These are phyloP conservation scores for Nicotiana rustica DNA, from an alignment of 305 asterid genomes.

Conservation along the genomic window DNA sequence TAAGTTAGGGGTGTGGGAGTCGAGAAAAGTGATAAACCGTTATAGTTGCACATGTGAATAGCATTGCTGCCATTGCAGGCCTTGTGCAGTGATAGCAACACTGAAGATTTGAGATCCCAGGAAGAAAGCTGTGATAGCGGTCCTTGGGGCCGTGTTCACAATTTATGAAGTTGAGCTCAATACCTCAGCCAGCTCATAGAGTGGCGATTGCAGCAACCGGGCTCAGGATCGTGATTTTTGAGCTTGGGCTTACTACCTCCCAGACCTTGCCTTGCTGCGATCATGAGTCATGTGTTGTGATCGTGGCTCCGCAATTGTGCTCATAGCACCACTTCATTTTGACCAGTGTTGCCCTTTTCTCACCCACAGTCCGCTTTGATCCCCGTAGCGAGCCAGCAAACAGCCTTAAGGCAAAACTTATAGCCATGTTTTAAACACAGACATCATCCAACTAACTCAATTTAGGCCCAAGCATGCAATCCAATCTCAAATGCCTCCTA, in stretches of 20 bases:
- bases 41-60: neutral
- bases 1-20: neutral
- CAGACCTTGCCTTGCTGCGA: neutral
- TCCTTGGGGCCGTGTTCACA: neutral
- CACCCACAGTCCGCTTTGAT: constrained; percentile 3
- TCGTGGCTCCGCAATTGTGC: neutral
- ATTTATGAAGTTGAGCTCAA: neutral
- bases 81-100: neutral
- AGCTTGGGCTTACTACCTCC: neutral
- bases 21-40: neutral
- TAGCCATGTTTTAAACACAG: neutral
- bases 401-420: neutral
- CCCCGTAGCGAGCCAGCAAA: neutral
- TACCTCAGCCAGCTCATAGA: neutral
- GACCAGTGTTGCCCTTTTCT: neutral
- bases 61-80: neutral
- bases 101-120: neutral
- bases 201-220: neutral
- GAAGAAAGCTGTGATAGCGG: neutral
- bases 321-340: neutral
- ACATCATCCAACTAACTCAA: neutral
- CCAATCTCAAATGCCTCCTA: neutral
- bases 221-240: neutral
- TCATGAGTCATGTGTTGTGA: neutral
- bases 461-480: neutral